These are phyloP conservation scores for Neonectria punicea DNA, from an alignment of 2,329 filamentous ascomycete species.

Conservation along the genomic window DNA sequence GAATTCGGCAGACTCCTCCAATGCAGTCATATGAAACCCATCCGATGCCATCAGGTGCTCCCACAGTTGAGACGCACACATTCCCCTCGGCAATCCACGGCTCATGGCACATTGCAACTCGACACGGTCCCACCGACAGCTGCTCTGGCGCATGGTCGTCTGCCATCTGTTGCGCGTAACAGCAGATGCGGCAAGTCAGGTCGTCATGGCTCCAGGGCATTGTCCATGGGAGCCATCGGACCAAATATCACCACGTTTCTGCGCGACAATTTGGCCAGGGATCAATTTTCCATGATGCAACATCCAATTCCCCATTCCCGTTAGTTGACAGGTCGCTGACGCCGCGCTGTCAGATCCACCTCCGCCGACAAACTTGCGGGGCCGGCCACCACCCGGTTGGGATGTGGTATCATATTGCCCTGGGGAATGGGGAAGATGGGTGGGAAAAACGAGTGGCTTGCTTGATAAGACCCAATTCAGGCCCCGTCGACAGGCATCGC, in stretches of 20 bases:
- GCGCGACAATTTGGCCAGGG: not conserved
- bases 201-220: not conserved
- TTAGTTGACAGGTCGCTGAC: conserved; percentile 7
- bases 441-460: not conserved
- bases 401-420: conserved; percentile 1
- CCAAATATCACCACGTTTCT: not conserved
- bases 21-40: not conserved
- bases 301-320: not conserved
- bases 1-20: not conserved
- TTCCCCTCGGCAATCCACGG: conserved; percentile 27
- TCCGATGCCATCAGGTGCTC: not conserved
- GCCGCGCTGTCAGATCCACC: conserved; percentile 14
- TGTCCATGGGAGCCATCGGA: not conserved
- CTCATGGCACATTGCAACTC: conserved; percentile 11
- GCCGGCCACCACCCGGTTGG: conserved; percentile 10
- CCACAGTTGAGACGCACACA: conserved; percentile 10
- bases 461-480: conserved; percentile 11
- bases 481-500: conserved; percentile 1
- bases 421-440: not conserved
- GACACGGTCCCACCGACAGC: conserved; percentile 2
- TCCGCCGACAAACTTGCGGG: conserved; percentile 14
- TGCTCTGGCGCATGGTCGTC: conserved; percentile 14
- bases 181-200: conserved; percentile 2
- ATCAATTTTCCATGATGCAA: not conserved
- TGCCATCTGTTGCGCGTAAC: conserved; percentile 6